A percentile compares a stretch with the other conserved stretches of the same genome.
Conservation (phyloP, 2,329 filamentous ascomycete species). For the Curvularia eragrostidis region DNA sequence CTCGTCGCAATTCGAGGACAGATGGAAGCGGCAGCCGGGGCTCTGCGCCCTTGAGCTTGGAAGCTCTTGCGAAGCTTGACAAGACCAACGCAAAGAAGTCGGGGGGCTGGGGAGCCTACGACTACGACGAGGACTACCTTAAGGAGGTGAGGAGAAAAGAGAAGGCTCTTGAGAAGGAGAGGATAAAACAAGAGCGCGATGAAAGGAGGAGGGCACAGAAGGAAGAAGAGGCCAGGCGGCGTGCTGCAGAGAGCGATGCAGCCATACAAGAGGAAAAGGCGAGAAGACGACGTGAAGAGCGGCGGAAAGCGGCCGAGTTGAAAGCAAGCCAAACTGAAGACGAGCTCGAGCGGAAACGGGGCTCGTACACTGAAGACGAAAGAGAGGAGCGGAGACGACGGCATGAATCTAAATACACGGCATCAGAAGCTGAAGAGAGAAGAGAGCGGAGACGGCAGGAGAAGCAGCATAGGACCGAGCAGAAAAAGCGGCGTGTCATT, state of each 20-base stretch:
- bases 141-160: conserved; percentile 48
- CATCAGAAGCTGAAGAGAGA: conserved; percentile 48
- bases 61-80: conserved; percentile 71
- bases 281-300: conserved; percentile 39
- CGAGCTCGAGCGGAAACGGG: conserved; percentile 33
- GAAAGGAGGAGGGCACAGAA: conserved; percentile 52
- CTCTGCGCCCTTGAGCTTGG: conserved; percentile 55
- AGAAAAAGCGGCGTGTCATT: conserved; percentile 52
- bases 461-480: conserved; percentile 39
- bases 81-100: conserved; percentile 64
- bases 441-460: conserved; percentile 52
- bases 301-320: conserved; percentile 39
- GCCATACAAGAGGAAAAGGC: conserved; percentile 32
- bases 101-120: conserved; percentile 51
- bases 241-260: conserved; percentile 31
- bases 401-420: conserved; percentile 46
- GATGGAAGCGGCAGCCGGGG: conserved; percentile 36
- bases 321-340: conserved; percentile 33
- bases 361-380: conserved; percentile 40
- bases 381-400: conserved; percentile 37
- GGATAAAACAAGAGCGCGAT: conserved; percentile 39
- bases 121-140: conserved; percentile 51
- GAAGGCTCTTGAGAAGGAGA: conserved; percentile 43
- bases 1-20: conserved; percentile 32
- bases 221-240: conserved; percentile 39